Base-by-base conservation (phyloP, 176 grass and related monocot species). In the Aegilops tauschii region DNA sequence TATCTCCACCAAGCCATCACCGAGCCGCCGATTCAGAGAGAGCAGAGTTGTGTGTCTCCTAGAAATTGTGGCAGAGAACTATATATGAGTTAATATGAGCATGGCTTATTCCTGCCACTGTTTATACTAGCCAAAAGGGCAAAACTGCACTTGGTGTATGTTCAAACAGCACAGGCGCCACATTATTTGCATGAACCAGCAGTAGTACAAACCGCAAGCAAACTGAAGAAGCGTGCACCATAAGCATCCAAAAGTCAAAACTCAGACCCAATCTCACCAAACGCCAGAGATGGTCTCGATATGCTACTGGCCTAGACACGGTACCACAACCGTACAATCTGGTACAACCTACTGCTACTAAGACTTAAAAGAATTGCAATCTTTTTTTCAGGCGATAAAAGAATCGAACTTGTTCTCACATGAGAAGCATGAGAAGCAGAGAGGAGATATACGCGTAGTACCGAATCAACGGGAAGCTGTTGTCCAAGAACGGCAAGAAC, bases 131-230 rank as follows among this genome's bases (percentile, higher is more conserved):
- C 50, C 9, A 66, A 16, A 81, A 69, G 16, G 21, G 65, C 63
- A 68, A 54, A 36, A 54, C 16, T 52, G 83, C 50, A 62, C 12
- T 65, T 78, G 65, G 4, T 75, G 42, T 45, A 29, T 49, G 21
- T 73, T 86, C 80, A 86, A 50, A 13, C 11, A 69, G 70, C 78
- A n/a, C 37, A 45, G 79, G 61, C 17, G 45, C 72, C 80, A 85
- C 77, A 88, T 81, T 77, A 72, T 91, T 91, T 84, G 85, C 68
- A 50, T 87, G 76, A 84, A 56, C 69, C 20, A 28, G 68, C 3
- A 54, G 14, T 18, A 18, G 50, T 18, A 54, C 50, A 45, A 87
- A 84, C 84, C 18, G 80, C 71, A 79, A 84, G 59, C 39, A 77
- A 84, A 85, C 61, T 7, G 70, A 76, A 73, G 44, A 87, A 65